phyloP scores from a whole-genome alignment of 2,329 filamentous ascomycete genomes.

The Salinomyces thailandicus region DNA sequence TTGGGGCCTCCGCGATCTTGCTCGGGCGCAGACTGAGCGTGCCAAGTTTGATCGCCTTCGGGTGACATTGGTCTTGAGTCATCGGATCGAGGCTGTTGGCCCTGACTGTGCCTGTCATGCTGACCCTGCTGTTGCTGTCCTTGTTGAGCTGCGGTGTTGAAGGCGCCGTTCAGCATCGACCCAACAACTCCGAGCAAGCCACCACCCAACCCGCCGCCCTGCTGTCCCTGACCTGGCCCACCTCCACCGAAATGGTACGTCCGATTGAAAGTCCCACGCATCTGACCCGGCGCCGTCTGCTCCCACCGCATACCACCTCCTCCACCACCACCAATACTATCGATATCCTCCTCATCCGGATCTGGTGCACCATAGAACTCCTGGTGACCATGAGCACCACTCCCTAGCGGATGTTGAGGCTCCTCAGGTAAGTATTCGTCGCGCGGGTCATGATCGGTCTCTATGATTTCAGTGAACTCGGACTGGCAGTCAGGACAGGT shows the following conservation, averaged over 20 bases:
- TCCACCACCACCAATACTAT: constrained; percentile 9
- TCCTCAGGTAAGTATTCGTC: constrained; percentile 19
- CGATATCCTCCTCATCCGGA: constrained; percentile 37
- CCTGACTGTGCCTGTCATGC: constrained; percentile 13
- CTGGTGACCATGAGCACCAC: constrained; percentile 14
- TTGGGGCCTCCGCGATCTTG: constrained; percentile 10
- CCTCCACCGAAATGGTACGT: constrained; percentile 5
- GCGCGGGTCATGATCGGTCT: constrained; percentile 54
- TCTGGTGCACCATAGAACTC: constrained; percentile 31
- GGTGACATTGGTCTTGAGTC: constrained; percentile 10
- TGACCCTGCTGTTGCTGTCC: constrained; percentile 6
- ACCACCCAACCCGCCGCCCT: constrained; percentile 27
- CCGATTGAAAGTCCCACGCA: constrained; percentile 26
- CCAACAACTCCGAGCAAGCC: constrained; percentile 27
- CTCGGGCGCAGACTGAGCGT: constrained; percentile 7
- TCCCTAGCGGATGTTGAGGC: constrained; percentile 11
- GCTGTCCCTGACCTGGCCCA: constrained; percentile 11
- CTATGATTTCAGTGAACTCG: constrained; percentile 70
- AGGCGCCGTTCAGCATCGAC: constrained; percentile 6
- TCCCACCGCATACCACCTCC: constrained; percentile 16
- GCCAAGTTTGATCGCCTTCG: constrained; percentile 2
- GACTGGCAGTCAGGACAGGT: constrained; percentile 66
- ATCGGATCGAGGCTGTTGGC: constrained; percentile 6
- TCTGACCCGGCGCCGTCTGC: constrained; percentile 20
- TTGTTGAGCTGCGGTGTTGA: constrained; percentile 4